Evolutionary conservation across 345 rosid genomes (phyloP).

Genomic region (Brassica nigra): DNA sequence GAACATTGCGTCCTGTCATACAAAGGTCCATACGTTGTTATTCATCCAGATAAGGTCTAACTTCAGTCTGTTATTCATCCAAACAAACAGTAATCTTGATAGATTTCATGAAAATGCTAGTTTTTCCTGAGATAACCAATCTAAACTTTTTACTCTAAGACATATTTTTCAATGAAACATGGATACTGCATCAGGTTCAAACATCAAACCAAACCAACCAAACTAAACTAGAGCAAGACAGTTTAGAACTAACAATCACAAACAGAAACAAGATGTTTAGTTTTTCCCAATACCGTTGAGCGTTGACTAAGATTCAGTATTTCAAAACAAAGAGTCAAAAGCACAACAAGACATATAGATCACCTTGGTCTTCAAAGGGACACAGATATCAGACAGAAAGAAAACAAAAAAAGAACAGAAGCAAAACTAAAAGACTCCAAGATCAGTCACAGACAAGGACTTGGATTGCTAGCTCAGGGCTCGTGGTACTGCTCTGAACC

Average conservation of each 20-base stretch:
- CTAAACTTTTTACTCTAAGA: background rate
- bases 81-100: constrained; percentile 1
- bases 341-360: background rate
- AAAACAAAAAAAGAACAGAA: background rate
- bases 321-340: background rate
- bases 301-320: background rate
- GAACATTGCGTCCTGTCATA: constrained; percentile 69
- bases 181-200: background rate
- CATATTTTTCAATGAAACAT: no score
- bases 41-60: background rate
- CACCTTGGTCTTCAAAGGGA: background rate
- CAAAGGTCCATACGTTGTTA: constrained; percentile 99
- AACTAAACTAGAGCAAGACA: background rate
- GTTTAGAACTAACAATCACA: no score
- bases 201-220: background rate
- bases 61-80: background rate
- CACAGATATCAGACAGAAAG: background rate
- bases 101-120: background rate
- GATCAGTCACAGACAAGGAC: constrained; percentile 61
- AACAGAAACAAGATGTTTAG: no score
- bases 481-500: constrained; percentile 85
- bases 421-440: background rate
- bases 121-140: background rate
- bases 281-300: no score
- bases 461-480: constrained; percentile 92